Evolutionary conservation across 805 yeast species (phyloP), one percentile per base, ranked within the genome.

Genomic region (Zygosaccharomyces pseudorouxii): DNA sequence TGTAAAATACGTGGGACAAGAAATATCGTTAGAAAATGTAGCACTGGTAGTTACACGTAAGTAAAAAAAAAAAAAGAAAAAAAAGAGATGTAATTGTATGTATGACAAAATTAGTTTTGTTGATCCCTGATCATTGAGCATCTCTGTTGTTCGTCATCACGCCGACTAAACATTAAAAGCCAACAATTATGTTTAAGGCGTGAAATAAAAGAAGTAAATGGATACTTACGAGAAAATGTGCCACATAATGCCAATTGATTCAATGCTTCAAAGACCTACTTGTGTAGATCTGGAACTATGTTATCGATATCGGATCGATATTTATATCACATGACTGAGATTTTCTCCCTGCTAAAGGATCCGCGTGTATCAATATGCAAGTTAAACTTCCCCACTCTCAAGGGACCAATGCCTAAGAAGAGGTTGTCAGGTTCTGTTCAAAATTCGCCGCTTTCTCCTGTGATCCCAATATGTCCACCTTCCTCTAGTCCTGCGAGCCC

Each of bases 1-100:
- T 49, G 75, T 83, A 42, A 73, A 73, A 49, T 89, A 89, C 60
- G 84, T 81, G 3, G 72, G 72, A 0, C 60, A 65, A 10, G 77
- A 73, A 1, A 71, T 81, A 1, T 85, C 95, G 10, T 63, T 83
- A 36, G 97, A 89, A 63, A 88, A 89, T 60, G 79, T 78, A 14
- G 80, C 85, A 42, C 63, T 85, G 55, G 55, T 71, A 9, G 70
- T 68, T 22, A 27, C 41, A 29, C 44, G 31, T 25, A 38, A 38
- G n/a, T 14, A 42, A 22, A 22, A 22, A 22, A 22, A 22, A 22
- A 22, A 22, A 22, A 22, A 22, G 23, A 20, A 20, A 22, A 22
- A 22, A 22, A 22, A 22, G 23, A 20, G 5, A 23, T 20, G 22
- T 38, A 33, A 22, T 33, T 33, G 31, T 43, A 31, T 22, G 19